phyloP scores from a whole-genome alignment of 306 rosid genomes.

The Rosa lucieae region DNA sequence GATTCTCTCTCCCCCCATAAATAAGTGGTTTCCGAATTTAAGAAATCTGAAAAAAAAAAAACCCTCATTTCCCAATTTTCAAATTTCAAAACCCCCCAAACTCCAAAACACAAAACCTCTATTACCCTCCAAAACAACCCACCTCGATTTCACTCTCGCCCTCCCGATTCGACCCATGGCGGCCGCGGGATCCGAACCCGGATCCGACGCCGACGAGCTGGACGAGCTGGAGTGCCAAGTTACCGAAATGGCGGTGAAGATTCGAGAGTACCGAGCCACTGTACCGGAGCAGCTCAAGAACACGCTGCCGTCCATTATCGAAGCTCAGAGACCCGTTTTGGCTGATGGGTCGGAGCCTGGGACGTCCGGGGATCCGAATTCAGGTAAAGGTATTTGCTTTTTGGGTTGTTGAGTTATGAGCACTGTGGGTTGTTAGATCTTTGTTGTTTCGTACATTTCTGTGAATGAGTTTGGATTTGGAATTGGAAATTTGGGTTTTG shows the following conservation, averaged over 20 bases:
- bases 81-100: constrained; percentile 18
- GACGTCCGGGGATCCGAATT: constrained; percentile 22
- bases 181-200: constrained; percentile 23
- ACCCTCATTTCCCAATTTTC: constrained; percentile 7
- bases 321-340: constrained; percentile 49
- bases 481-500: background rate
- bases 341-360: constrained; percentile 28
- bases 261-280: constrained; percentile 55
- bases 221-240: constrained; percentile 59
- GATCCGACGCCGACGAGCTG: constrained; percentile 36
- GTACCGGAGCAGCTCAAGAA: constrained; percentile 63
- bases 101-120: background rate
- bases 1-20: background rate
- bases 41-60: background rate
- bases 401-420: background rate
- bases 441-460: background rate
- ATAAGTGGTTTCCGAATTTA: background rate
- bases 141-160: background rate
- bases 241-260: constrained; percentile 54
- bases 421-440: background rate
- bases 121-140: constrained; percentile 37
- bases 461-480: background rate
- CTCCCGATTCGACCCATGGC: constrained; percentile 32
- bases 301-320: constrained; percentile 48
- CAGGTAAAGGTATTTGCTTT: constrained; percentile 18